Evolutionary conservation across 805 yeast genomes (phyloP), one percentile per base, ranked within the genome.

Genomic region (Candida sithepensis): DNA sequence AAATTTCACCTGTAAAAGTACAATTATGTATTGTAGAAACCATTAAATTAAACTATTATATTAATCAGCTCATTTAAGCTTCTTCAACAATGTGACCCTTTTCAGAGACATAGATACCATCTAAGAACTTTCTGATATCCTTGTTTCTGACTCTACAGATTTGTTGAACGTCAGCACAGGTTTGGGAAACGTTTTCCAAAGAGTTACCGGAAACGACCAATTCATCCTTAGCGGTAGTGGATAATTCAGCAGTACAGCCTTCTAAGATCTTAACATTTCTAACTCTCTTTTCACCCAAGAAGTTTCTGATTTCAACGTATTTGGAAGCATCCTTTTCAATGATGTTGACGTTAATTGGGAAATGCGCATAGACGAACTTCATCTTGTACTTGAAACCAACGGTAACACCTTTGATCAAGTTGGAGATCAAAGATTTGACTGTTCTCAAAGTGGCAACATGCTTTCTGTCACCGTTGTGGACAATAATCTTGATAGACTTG

Each of bases 41-140:
- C 12, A 30, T 34, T 16, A 16, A 34, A 16, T 8, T 23, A 39
- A 4, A 12, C n/a, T 24, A 18, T 18, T n/a, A 10, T 7, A 5
- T 5, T 12, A 13, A 12, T n/a, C 20, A 26, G 20, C 12, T 41
- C 9, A 41, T 20, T 46, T 41, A 51, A 42, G 45, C 37, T 33
- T 65, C 67, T 52, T 84, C 88, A 58, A 76, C 86, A 71, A 92
- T 79, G 73, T 79, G 78, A 69, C 96, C 96, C 78, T 86, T 87
- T 79, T 87, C 95, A 63, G 97, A 91, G 68, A 92, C 99, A 77
- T 92, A 92, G 80, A 92, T 91, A 90, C 99, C 99, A 77, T 95
- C 99, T 83, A 94, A 87, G 85, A 92, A 92, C 84, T 92, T 92
- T 81, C 99, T 88, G 92, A 94, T 92, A 94, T 92, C 99, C 92